These are phyloP conservation scores for Lodderomyces elongisporus DNA, from an alignment of 1,139 yeast genomes.

Conservation along the genomic window DNA sequence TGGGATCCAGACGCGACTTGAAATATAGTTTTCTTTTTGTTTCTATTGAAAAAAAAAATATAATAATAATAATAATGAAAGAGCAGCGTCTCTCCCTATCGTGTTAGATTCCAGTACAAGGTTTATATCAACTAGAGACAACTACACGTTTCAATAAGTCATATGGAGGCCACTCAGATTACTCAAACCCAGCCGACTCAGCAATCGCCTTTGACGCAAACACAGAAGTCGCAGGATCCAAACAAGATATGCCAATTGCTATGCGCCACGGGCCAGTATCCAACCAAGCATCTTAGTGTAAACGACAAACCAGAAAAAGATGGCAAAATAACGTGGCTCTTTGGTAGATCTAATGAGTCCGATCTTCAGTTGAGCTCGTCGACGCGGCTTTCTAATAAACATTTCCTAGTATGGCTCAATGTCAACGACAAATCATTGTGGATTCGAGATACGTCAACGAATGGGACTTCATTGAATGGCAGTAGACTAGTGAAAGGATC, in stretches of 20 bases:
- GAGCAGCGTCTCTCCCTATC: no score
- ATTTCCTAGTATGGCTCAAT: constrained; percentile 66
- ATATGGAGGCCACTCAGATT: constrained; percentile 3
- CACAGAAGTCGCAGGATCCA: constrained; percentile 27
- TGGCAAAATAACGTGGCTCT: constrained; percentile 56
- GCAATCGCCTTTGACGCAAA: constrained; percentile 36
- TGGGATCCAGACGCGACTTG: no score
- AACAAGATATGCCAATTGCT: constrained; percentile 45
- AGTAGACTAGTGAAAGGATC: constrained; percentile 70
- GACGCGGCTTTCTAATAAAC: constrained; percentile 70
- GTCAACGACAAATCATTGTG: constrained; percentile 51
- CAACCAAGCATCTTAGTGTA: constrained; percentile 34
- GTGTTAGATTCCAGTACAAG: no score
- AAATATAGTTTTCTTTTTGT: no score
- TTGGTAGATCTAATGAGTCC: constrained; percentile 73
- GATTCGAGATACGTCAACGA: constrained; percentile 73
- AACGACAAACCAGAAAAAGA: constrained; percentile 19
- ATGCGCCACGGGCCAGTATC: constrained; percentile 63
- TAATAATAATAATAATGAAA: no score
- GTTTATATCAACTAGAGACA: no score
- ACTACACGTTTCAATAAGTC: no score
- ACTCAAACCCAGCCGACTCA: constrained; percentile 57
- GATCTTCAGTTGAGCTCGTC: constrained; percentile 57
- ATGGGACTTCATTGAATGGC: constrained; percentile 85
- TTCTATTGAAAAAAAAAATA: no score